Evolutionary conservation across 139 green algal genomes (phyloP).

Genomic region (Coelastrella sp.): DNA sequence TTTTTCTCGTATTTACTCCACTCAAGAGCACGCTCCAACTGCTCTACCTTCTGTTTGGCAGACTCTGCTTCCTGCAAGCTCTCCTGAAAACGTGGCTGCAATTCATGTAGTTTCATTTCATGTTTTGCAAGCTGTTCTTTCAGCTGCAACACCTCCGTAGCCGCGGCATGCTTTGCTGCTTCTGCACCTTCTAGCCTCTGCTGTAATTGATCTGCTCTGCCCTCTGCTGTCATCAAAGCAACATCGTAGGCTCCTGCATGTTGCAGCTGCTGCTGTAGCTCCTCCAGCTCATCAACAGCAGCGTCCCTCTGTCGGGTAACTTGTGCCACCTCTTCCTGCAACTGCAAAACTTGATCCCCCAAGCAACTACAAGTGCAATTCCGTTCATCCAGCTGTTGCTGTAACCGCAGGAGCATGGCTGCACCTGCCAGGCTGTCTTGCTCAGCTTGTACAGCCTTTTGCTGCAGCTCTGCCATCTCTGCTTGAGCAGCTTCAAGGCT

Average conservation of each 20-base stretch:
- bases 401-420: neutral
- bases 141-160: neutral
- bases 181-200: neutral
- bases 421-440: neutral
- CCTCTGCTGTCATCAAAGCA: neutral
- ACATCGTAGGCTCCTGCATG: neutral
- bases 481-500: neutral
- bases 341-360: neutral
- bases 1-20: neutral
- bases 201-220: neutral
- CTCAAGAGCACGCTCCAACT: neutral
- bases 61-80: neutral
- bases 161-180: neutral
- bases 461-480: neutral
- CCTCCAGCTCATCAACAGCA: neutral
- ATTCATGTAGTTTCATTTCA: neutral
- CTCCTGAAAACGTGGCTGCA: neutral
- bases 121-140: neutral
- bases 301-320: neutral
- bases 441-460: neutral
- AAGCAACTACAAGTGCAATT: neutral
- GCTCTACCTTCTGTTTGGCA: neutral
- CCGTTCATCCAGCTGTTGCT: neutral
- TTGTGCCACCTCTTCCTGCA: neutral
- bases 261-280: neutral